A percentile compares a stretch with the other conserved stretches of the same genome.
These are phyloP conservation scores for Termitomyces sp. DNA, from an alignment of 768 basidiomycete genomes.

Conservation along the genomic window DNA sequence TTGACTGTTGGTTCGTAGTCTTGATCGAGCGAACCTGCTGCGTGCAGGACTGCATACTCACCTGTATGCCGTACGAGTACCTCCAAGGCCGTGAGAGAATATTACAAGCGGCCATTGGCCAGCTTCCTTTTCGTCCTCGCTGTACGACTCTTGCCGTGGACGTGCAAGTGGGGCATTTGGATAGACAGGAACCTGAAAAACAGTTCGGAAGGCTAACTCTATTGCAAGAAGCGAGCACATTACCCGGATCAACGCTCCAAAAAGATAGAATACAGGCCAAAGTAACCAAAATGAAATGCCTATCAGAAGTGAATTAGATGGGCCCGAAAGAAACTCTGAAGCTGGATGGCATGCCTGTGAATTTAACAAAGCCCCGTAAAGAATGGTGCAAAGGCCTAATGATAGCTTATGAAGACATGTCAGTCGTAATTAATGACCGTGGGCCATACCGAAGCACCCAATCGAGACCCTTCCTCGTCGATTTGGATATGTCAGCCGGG, in stretches of 20 bases:
- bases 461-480: conserved; percentile 36
- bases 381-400: conserved; percentile 43
- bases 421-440: neutral
- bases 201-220: neutral
- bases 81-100: conserved; percentile 84
- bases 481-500: conserved; percentile 42
- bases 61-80: conserved; percentile 71
- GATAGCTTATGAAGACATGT: neutral
- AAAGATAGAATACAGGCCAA: conserved; percentile 51
- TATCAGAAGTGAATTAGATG: conserved; percentile 13
- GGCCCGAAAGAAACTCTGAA: neutral
- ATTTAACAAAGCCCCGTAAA: conserved; percentile 45
- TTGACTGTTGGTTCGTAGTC: conserved; percentile 41
- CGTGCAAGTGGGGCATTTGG: conserved; percentile 51
- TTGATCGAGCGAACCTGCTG: neutral
- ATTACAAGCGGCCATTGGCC: conserved; percentile 73
- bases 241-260: conserved; percentile 47
- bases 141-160: conserved; percentile 27
- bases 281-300: conserved; percentile 39
- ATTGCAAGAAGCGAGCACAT: neutral
- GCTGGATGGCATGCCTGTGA: conserved; percentile 35
- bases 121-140: conserved; percentile 7
- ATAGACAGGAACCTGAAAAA: conserved; percentile 52
- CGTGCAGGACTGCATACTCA: conserved; percentile 14
- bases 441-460: conserved; percentile 57